Evolutionary conservation across 331 rosid genomes (phyloP), one percentile per base, ranked within the genome.

Genomic region (Cydonia oblonga): DNA sequence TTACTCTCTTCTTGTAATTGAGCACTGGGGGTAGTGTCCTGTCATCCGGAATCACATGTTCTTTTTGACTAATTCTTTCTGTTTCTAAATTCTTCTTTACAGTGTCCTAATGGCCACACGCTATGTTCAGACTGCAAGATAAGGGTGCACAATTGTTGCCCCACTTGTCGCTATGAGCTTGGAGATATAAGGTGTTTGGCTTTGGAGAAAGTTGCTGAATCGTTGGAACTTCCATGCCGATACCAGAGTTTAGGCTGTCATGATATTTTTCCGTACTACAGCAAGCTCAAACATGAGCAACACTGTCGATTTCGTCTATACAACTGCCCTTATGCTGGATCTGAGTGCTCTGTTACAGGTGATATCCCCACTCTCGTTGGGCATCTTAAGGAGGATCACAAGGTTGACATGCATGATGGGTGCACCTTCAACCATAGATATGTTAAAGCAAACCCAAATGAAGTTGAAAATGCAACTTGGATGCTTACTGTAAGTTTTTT

Each of bases 101-200:
- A 93, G 98, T 93, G 97, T 78, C 96, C 98, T 66, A 93, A 91
- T 79, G 98, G 98, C 84, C 98, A 93, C 83, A 93, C 98, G 14
- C 74, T 93, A 73, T 93, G 98, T 72, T 87, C 90, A 19, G 84
- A 79, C 79, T 93, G 98, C 82, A 93, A 89, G 83, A 53, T 80
- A 53, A 76, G 86, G 81, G 97, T 95, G 85, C 89, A 85, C 25
- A 88, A 88, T 72, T 69, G 88, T 74, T 93, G 99, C 79, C 99
- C 99, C 26, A 87, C 96, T 35, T 91, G 98, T 67, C 90, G 88
- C 65, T 78, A 79, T 13, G 99, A 95, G 42, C 96, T 95, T 5
- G 96, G 90, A n/a, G 87, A 90, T 54, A 91, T 95, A 68, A 84
- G 97, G 81, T 95, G 99, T 76, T 87, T 95, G 91, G 99, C 99